Conservation (phyloP, 805 yeast genomes). For the Nakazawaea siamensis region DNA sequence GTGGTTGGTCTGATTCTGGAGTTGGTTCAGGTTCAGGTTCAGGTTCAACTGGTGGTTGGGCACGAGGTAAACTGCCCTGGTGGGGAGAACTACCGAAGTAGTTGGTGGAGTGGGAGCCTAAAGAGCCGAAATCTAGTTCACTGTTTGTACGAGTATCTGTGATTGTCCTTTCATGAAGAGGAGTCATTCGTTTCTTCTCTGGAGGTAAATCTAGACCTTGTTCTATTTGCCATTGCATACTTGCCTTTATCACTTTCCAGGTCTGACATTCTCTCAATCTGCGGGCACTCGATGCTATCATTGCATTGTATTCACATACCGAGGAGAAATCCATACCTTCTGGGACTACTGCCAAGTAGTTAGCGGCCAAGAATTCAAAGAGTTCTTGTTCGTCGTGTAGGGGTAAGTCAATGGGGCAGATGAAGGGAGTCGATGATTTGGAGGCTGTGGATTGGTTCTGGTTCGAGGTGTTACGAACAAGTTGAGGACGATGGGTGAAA, state of each 20-base stretch:
- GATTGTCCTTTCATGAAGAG: background rate
- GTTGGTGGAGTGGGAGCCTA: constrained; percentile 10
- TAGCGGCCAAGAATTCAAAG: constrained; percentile 39
- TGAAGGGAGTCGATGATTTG: background rate
- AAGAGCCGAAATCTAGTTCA: constrained; percentile 10
- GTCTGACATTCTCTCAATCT: constrained; percentile 49
- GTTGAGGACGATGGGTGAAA: constrained; percentile 12
- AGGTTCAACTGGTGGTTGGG: constrained; percentile 14
- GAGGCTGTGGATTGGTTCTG: background rate
- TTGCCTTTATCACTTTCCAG: constrained; percentile 50
- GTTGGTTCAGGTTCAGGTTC: background rate
- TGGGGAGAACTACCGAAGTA: constrained; percentile 6
- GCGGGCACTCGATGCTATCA: constrained; percentile 43
- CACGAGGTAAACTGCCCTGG: constrained; percentile 13
- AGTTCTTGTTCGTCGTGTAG: constrained; percentile 34
- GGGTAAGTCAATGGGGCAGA: constrained; percentile 34
- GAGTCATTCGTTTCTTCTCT: background rate
- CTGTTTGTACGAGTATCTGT: constrained; percentile 8
- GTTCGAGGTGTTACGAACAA: constrained; percentile 15
- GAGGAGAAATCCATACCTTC: constrained; percentile 42
- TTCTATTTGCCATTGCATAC: constrained; percentile 28
- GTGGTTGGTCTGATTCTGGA: no score
- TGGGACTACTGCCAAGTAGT: constrained; percentile 38
- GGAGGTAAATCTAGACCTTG: constrained; percentile 7
- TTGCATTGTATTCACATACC: constrained; percentile 50